A percentile compares a stretch with the other conserved stretches of the same genome.
phyloP scores from a whole-genome alignment of 495 filamentous ascomycete genomes.

The Thermochaetoides thermophila region DNA sequence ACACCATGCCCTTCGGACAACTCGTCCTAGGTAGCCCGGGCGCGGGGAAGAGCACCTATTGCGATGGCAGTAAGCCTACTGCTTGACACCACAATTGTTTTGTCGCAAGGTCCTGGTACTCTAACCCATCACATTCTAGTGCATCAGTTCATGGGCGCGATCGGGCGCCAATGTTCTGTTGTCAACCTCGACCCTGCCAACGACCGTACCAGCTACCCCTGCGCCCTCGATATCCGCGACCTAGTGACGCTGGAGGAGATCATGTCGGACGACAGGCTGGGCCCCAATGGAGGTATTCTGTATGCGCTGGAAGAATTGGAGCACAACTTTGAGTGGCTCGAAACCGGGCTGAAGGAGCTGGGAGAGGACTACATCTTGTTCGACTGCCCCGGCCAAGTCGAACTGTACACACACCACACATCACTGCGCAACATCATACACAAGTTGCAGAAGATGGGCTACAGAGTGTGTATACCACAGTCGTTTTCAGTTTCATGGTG shows the following conservation, averaged over 20 bases:
- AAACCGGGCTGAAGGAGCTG: constrained; percentile 57
- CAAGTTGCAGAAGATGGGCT: constrained; percentile 77
- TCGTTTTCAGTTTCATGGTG: constrained; percentile 1
- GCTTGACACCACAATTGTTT: not conserved
- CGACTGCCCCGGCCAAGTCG: constrained; percentile 92
- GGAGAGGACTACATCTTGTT: constrained; percentile 89
- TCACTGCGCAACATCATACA: constrained; percentile 85
- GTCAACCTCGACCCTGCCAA: constrained; percentile 97
- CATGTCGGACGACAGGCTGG: constrained; percentile 82
- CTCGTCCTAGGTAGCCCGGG: constrained; percentile 87
- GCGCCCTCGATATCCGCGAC: constrained; percentile 79
- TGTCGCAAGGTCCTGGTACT: too few relatives aligned
- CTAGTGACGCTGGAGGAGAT: constrained; percentile 83
- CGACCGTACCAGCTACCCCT: constrained; percentile 64
- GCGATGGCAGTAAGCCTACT: constrained; percentile 62
- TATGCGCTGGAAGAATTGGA: constrained; percentile 95
- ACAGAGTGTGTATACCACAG: constrained; percentile 47
- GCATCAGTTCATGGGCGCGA: constrained; percentile 92
- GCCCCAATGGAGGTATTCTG: constrained; percentile 81
- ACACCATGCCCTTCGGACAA: constrained; percentile 43
- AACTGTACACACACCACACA: constrained; percentile 87
- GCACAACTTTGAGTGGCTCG: constrained; percentile 79
- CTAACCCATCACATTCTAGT: constrained; percentile 30
- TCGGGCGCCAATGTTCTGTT: constrained; percentile 83
- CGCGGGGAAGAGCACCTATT: constrained; percentile 92